Conservation (phyloP, 345 rosid genomes). For the Corchorus olitorius region DNA sequence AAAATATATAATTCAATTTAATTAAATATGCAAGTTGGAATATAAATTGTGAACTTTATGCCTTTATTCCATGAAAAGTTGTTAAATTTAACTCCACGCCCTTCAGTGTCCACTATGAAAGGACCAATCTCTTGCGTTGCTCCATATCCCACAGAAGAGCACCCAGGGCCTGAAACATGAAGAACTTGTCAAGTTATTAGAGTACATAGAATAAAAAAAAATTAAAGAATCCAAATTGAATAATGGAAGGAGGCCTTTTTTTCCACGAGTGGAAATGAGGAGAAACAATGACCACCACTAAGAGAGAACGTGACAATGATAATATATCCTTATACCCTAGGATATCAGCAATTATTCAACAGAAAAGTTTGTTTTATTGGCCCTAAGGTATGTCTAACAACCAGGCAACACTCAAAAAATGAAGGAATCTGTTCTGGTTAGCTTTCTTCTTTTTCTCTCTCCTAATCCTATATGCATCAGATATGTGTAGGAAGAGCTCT, state of each 20-base stretch:
- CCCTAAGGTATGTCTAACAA: constrained; percentile 17
- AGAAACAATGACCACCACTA: constrained; percentile 16
- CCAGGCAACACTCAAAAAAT: constrained; percentile 24
- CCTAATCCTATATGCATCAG: background rate
- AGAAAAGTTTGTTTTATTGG: constrained; percentile 13
- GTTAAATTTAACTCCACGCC: constrained; percentile 57
- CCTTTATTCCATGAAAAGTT: constrained; percentile 88
- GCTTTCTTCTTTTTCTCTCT: background rate
- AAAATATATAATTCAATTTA: background rate
- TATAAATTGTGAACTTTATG: constrained; percentile 15
- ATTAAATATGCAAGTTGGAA: background rate
- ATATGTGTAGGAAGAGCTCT: background rate
- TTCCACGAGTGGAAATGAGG: constrained; percentile 24
- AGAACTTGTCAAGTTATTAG: constrained; percentile 46
- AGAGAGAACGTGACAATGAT: constrained; percentile 21
- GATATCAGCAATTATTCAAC: constrained; percentile 17
- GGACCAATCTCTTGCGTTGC: constrained; percentile 99
- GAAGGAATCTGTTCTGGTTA: constrained; percentile 9
- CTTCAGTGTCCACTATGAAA: constrained; percentile 72
- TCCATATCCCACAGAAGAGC: constrained; percentile 97
- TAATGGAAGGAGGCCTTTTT: constrained; percentile 11
- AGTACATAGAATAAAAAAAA: constrained; percentile 30
- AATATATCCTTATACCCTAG: constrained; percentile 9
- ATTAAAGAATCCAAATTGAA: background rate
- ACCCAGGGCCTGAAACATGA: constrained; percentile 82